Conservation (phyloP, 106 monocot species). For the Phalaenopsis equestris region DNA sequence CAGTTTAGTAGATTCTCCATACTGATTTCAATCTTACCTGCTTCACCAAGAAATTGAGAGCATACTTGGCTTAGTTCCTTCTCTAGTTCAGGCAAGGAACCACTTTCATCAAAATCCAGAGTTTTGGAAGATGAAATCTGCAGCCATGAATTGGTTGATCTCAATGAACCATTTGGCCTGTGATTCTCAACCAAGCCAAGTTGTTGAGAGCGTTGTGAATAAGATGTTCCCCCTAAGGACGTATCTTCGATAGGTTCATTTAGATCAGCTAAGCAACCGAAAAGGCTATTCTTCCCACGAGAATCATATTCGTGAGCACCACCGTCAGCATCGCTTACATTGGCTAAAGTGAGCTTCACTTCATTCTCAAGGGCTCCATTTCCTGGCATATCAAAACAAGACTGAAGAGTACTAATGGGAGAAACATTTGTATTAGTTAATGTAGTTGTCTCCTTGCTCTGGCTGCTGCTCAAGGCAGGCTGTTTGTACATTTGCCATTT, state of each 20-base stretch:
- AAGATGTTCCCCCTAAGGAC: conserved; percentile 6
- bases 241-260: conserved; percentile 32
- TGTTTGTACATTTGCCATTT: conserved; percentile 13
- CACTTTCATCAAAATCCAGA: conserved; percentile 14
- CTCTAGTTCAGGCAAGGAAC: conserved; percentile 10
- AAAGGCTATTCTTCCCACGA: neutral
- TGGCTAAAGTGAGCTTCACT: conserved; percentile 28
- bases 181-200: conserved; percentile 17
- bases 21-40: conserved; percentile 28
- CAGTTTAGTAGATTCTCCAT: neutral
- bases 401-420: conserved; percentile 1
- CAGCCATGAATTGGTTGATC: conserved; percentile 1
- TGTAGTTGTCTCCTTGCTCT: conserved; percentile 5
- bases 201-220: conserved; percentile 12
- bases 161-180: conserved; percentile 1
- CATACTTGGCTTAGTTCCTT: conserved; percentile 14
- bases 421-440: conserved; percentile 7
- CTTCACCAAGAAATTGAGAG: conserved; percentile 14
- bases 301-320: conserved; percentile 2
- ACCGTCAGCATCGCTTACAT: conserved; percentile 6
- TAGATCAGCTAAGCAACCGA: conserved; percentile 15
- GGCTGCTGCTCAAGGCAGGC: conserved; percentile 1
- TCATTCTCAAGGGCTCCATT: conserved; percentile 20
- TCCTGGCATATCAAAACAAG: neutral
- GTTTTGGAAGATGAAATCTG: conserved; percentile 12